These are phyloP conservation scores for Vaccinium myrtillus DNA, from an alignment of 148 eudicot genomes.

Conservation along the genomic window DNA sequence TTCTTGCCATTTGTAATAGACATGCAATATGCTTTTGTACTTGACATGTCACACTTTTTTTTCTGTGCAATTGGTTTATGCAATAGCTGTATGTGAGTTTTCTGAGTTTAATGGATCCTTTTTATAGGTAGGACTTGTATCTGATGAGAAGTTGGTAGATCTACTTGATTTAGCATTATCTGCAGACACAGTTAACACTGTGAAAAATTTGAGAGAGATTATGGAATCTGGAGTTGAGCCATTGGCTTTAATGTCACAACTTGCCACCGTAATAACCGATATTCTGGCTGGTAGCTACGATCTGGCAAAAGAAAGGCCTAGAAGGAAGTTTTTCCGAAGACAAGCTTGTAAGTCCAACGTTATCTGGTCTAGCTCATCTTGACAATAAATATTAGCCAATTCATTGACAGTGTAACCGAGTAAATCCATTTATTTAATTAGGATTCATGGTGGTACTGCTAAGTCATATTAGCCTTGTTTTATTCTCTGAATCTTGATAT, in stretches of 20 bases:
- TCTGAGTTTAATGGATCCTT: constrained; percentile 24
- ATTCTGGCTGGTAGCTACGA: constrained; percentile 93
- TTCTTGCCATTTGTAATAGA: constrained; percentile 8
- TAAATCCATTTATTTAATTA: background rate
- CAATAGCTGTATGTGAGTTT: background rate
- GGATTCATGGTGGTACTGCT: background rate
- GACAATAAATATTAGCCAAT: background rate
- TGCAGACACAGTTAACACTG: constrained; percentile 92
- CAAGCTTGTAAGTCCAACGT: constrained; percentile 63
- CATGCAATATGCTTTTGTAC: background rate
- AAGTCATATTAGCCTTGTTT: background rate
- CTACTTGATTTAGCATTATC: constrained; percentile 95
- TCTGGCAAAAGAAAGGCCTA: constrained; percentile 59
- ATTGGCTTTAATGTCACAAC: constrained; percentile 89
- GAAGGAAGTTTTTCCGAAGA: constrained; percentile 79
- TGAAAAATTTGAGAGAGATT: constrained; percentile 84
- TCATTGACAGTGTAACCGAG: background rate
- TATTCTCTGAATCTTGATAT: background rate
- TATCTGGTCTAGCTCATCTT: background rate
- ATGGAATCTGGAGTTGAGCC: constrained; percentile 98
- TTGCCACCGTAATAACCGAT: constrained; percentile 94
- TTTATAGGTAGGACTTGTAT: constrained; percentile 82
- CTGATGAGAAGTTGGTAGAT: constrained; percentile 94
- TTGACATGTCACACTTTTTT: background rate
- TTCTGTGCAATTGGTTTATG: background rate